These are phyloP conservation scores for Antrodiella citrinella DNA, from an alignment of 768 basidiomycete species.

Conservation along the genomic window DNA sequence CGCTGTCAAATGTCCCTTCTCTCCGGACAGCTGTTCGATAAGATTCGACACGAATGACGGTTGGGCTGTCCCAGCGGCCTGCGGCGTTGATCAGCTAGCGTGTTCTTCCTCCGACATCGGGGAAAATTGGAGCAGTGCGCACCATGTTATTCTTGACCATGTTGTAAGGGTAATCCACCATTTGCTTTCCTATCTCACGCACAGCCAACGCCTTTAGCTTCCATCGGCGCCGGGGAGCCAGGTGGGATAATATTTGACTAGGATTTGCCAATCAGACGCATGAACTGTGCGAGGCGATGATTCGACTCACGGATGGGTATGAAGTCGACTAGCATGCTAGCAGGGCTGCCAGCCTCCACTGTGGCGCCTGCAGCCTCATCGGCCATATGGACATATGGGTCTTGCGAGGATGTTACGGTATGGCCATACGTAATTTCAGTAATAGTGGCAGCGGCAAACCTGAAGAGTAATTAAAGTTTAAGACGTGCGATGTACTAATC, in stretches of 20 bases:
- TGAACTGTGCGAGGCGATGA: not conserved
- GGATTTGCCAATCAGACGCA: not conserved
- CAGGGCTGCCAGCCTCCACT: conserved; percentile 17
- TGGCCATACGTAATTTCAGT: conserved; percentile 27
- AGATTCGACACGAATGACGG: conserved; percentile 13
- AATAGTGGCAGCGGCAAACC: conserved; percentile 23
- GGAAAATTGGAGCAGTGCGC: not conserved
- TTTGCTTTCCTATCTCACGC: conserved; percentile 5
- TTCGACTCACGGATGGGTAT: conserved; percentile 22
- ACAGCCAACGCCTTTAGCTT: conserved; percentile 12
- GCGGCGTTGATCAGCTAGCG: not conserved
- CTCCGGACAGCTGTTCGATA: conserved; percentile 9
- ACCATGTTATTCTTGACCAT: conserved; percentile 13
- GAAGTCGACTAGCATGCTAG: conserved; percentile 26
- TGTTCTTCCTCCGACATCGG: not conserved
- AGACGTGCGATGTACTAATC: not conserved
- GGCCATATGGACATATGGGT: conserved; percentile 21
- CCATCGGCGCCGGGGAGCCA: conserved; percentile 19
- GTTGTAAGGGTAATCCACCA: conserved; percentile 14
- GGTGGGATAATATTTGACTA: conserved; percentile 16
- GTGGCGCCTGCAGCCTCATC: conserved; percentile 18
- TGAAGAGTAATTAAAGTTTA: conserved; percentile 7
- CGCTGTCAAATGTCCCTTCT: conserved; percentile 5
- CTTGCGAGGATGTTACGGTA: conserved; percentile 21
- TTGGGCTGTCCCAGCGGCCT: conserved; percentile 14